Evolutionary conservation across 2,329 filamentous ascomycete species (phyloP).

Genomic region (Chalaropsis ovoidea): DNA sequence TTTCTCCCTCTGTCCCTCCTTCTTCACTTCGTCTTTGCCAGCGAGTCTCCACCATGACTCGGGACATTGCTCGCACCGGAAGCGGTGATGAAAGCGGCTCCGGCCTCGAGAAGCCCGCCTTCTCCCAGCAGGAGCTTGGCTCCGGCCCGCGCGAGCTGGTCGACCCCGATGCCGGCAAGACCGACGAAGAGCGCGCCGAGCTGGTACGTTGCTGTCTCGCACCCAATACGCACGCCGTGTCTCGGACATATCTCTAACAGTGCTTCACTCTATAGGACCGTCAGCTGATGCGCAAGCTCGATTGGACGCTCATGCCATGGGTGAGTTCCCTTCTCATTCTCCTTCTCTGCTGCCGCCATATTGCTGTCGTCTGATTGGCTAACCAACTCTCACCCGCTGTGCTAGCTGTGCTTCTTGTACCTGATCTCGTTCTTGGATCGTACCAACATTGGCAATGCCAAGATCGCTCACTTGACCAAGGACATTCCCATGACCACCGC

Average conservation of each 20-base stretch:
- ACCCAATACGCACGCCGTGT: not conserved
- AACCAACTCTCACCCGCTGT: not conserved
- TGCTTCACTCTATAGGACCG: slow-evolving; percentile 41
- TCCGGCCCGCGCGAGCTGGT: slow-evolving; percentile 15
- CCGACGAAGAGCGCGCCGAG: slow-evolving; percentile 49
- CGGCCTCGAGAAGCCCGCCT: slow-evolving; percentile 19
- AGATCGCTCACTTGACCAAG: slow-evolving; percentile 43
- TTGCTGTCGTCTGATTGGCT: not conserved
- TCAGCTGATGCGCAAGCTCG: slow-evolving; percentile 52
- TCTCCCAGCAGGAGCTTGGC: slow-evolving; percentile 16
- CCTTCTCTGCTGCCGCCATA: not conserved
- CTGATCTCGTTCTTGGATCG: slow-evolving; percentile 64
- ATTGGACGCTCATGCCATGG: slow-evolving; percentile 52
- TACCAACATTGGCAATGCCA: slow-evolving; percentile 68
- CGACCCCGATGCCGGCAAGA: slow-evolving; percentile 51
- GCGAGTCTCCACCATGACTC: slow-evolving; percentile 12
- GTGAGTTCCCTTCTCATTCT: slow-evolving; percentile 29
- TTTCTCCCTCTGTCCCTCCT: not conserved
- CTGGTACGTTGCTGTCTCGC: slow-evolving; percentile 40
- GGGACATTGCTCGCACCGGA: slow-evolving; percentile 18
- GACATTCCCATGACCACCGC: slow-evolving; percentile 53
- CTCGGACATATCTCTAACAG: not conserved
- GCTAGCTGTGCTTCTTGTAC: slow-evolving; percentile 58
- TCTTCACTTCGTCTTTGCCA: not conserved
- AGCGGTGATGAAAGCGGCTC: slow-evolving; percentile 22